Base-by-base conservation (phyloP, 495 filamentous ascomycete species). In the Thermothielavioides terrestris region DNA sequence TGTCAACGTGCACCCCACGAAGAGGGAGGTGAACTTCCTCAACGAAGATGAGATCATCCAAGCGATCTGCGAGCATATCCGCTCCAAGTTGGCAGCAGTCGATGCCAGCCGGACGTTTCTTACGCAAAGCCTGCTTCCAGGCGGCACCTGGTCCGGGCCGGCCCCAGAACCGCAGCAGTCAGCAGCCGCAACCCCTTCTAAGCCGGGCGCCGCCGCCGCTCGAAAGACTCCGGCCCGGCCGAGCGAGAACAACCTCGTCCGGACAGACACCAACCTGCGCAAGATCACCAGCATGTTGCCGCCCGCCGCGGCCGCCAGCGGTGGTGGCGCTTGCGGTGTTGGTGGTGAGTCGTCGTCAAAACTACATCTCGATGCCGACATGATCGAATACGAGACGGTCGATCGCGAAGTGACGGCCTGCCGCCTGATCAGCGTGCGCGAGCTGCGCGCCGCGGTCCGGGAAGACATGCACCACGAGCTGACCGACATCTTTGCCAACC, bases 11-110 rank as follows among this genome's bases (percentile, higher is more conserved):
- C 94, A 99, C 63, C 94, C 94, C 4, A 97, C 94, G 2, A 99
- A 99, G 63, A 78, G 91, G 42, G 94, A 99, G 64, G 94, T 99
- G 25, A 94, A 97, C 62, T 97, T 99, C 62, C 76, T 99, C 4
- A 95, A 97, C 54, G 94, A 99, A 62, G 94, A 97, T 56, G 92
- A 97, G 56, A 94, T 97, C 46, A 85, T 95, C 51, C 88, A 95
- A 58, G 79, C 76, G 39, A 83, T 99, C 25, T 95, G 89, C 68
- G 77, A 81, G 51, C 82, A 87, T 42, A 83, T 97, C 42, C 79
- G 86, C 38, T 73, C 79, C 11, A 85, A 86, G 50, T 75, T 99
- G 5, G 83, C 87, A 3, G 83, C 87, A 50, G 90, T 96, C 18
- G 94, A 99, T 69, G 88, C 88, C 11, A 97, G 94, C 63, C 79